These are phyloP conservation scores for Platanthera guangdongensis DNA, from an alignment of 106 monocot genomes.

Conservation along the genomic window DNA sequence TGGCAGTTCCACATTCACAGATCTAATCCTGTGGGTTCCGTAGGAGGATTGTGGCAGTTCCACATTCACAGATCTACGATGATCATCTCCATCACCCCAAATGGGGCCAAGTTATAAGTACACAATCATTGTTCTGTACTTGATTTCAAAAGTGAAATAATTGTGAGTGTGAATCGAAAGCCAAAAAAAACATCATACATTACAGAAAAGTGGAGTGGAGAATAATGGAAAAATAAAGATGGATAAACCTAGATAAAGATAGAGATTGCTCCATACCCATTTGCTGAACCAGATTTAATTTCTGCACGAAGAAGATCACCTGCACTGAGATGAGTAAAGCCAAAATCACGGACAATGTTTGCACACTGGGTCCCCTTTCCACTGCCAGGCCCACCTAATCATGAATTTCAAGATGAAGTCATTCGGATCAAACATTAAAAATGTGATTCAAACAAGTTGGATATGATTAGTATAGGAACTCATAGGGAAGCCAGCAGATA, in stretches of 20 bases:
- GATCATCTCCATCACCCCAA: too few relatives aligned
- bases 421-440: neutral
- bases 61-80: too few relatives aligned
- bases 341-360: slow-evolving; percentile 12
- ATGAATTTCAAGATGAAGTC: neutral
- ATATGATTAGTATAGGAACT: neutral
- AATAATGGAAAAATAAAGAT: neutral
- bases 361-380: slow-evolving; percentile 18
- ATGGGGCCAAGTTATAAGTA: too few relatives aligned
- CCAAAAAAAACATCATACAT: neutral
- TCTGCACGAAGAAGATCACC: slow-evolving; percentile 19
- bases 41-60: too few relatives aligned
- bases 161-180: neutral
- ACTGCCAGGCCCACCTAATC: slow-evolving; percentile 16
- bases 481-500: neutral
- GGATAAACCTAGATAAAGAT: neutral
- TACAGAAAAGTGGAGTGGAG: neutral
- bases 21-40: too few relatives aligned
- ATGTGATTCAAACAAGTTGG: neutral
- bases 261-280: slow-evolving; percentile 7
- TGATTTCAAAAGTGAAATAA: neutral
- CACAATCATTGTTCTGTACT: neutral
- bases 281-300: slow-evolving; percentile 13
- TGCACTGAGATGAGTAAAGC: slow-evolving; percentile 16
- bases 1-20: too few relatives aligned